These are phyloP conservation scores for Pythium pyrilobum DNA, from an alignment of 352 stramenopile genomes.

Conservation along the genomic window DNA sequence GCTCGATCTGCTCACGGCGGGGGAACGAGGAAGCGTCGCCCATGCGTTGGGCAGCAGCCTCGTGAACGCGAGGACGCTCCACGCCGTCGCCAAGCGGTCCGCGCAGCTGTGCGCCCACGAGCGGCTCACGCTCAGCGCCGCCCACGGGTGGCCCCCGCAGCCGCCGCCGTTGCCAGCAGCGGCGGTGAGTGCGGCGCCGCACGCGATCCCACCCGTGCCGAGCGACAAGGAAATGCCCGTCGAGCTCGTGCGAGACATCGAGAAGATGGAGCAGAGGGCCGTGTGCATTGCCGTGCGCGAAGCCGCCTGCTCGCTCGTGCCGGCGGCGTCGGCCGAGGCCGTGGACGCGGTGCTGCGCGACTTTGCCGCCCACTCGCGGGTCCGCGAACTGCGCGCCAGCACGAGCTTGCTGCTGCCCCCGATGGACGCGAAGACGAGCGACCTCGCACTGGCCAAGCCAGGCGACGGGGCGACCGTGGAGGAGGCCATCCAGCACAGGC, in stretches of 20 bases:
- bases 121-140: neutral
- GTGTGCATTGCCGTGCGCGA: slow-evolving; percentile 39
- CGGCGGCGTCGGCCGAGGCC: slow-evolving; percentile 18
- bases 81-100: neutral
- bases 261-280: slow-evolving; percentile 33
- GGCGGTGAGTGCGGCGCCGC: neutral
- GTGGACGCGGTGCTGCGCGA: slow-evolving; percentile 44
- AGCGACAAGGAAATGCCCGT: slow-evolving; percentile 8
- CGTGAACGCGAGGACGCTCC: neutral
- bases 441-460: too few species aligned
- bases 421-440: neutral
- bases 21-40: neutral
- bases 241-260: slow-evolving; percentile 20
- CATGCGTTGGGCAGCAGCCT: neutral
- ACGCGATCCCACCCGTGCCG: neutral
- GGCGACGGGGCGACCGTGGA: too few species aligned
- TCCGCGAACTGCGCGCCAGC: slow-evolving; percentile 19
- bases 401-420: slow-evolving; percentile 16
- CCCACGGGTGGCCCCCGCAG: slow-evolving; percentile 14
- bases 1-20: slow-evolving; percentile 2
- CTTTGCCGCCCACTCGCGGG: slow-evolving; percentile 19
- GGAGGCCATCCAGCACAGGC: slow-evolving; percentile 20
- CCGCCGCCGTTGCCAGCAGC: neutral
- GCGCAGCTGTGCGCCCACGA: slow-evolving; percentile 7
- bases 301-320: slow-evolving; percentile 15